Percentiles rank a stretch among this genome's conserved stretches.
Conservation (phyloP, 2,329 filamentous ascomycete genomes). For the Scolecobasidium constrictum region DNA sequence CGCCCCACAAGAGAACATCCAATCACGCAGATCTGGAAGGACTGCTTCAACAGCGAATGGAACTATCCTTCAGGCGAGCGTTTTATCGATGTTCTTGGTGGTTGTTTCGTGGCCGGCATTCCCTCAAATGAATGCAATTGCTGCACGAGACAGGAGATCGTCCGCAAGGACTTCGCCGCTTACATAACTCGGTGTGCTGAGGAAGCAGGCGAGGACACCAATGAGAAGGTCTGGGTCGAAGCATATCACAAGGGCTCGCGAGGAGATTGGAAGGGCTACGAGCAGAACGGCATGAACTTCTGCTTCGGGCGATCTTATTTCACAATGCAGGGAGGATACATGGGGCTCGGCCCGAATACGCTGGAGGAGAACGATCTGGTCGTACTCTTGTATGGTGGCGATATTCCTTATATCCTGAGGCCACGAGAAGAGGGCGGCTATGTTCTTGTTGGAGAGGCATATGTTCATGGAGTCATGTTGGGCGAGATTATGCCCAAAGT, state of each 20-base stretch:
- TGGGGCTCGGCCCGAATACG: slow-evolving; percentile 3
- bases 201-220: background rate
- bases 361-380: slow-evolving; percentile 6
- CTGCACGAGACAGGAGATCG: background rate
- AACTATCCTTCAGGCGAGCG: background rate
- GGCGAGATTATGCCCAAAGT: slow-evolving; percentile 4
- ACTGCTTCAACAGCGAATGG: background rate
- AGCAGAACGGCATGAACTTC: background rate
- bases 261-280: background rate
- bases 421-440: background rate
- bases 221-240: background rate
- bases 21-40: background rate
- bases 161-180: background rate
- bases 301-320: slow-evolving; percentile 5
- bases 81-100: background rate
- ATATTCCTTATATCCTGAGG: slow-evolving; percentile 6
- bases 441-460: slow-evolving; percentile 9
- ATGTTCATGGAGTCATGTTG: slow-evolving; percentile 11
- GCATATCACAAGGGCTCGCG: background rate
- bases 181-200: background rate
- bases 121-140: background rate
- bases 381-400: slow-evolving; percentile 7
- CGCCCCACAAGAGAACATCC: background rate
- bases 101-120: background rate
- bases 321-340: slow-evolving; percentile 1